Evolutionary conservation across 1,139 yeast species (phyloP).

Genomic region (Arxiozyma telluris): DNA sequence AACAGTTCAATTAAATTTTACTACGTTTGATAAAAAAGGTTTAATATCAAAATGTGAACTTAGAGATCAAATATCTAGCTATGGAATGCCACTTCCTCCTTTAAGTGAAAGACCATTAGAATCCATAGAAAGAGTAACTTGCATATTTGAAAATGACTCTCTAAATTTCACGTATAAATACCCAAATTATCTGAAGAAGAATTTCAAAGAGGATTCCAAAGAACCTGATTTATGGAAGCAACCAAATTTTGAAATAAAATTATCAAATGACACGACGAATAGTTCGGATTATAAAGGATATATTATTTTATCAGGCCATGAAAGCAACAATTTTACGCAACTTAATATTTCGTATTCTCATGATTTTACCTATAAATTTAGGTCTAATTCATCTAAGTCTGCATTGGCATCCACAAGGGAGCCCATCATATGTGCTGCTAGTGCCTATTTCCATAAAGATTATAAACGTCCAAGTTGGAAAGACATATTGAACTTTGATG

Average conservation of each 20-base stretch:
- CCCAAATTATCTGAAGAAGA: neutral
- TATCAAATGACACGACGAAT: neutral
- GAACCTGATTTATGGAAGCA: neutral
- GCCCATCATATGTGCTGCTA: neutral
- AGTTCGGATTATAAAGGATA: neutral
- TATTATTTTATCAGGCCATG: neutral
- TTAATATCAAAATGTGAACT: neutral
- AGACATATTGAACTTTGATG: neutral
- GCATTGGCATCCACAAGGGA: neutral
- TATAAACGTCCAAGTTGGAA: neutral
- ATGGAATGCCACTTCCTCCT: neutral
- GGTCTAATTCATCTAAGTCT: neutral
- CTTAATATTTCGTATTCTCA: neutral
- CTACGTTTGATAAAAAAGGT: conserved; percentile 15
- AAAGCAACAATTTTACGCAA: too few species aligned
- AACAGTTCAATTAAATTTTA: conserved; percentile 10
- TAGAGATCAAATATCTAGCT: neutral
- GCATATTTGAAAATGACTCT: neutral
- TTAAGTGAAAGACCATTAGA: neutral
- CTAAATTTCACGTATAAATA: neutral
- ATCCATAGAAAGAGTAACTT: neutral
- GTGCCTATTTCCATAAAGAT: neutral
- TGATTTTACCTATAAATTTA: neutral
- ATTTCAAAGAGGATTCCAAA: neutral
- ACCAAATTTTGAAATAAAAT: neutral